phyloP scores from a whole-genome alignment of 1,284 basidiomycete genomes.

The Rhizopogon parksii region DNA sequence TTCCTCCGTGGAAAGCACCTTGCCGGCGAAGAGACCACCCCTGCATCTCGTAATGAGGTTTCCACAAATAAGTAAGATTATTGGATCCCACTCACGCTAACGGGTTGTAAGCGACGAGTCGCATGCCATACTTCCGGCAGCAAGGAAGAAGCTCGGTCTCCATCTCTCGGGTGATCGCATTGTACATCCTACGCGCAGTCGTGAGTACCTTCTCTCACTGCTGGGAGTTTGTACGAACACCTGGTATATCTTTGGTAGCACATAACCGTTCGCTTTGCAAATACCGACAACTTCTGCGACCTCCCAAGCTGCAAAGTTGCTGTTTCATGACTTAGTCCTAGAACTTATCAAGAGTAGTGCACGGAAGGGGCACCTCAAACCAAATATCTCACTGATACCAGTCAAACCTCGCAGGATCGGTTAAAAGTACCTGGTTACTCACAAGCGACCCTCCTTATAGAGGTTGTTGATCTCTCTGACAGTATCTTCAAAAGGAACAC shows the following conservation, averaged over 20 bases:
- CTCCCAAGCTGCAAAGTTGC: conserved; percentile 25
- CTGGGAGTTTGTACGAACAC: conserved; percentile 20
- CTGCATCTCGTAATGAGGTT: conserved; percentile 15
- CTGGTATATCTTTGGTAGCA: conserved; percentile 50
- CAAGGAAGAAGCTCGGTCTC: conserved; percentile 53
- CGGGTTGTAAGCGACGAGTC: conserved; percentile 40
- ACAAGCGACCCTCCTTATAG: conserved; percentile 33
- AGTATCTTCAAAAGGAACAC: conserved; percentile 43
- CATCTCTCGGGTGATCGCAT: conserved; percentile 45
- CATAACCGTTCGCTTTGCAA: conserved; percentile 43
- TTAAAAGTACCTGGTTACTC: conserved; percentile 4
- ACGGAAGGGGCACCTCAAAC: conserved; percentile 10
- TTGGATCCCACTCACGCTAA: conserved; percentile 22
- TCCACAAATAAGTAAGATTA: background rate
- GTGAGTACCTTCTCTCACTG: background rate
- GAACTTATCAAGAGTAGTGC: background rate
- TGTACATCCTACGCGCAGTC: conserved; percentile 36
- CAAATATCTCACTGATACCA: conserved; percentile 22
- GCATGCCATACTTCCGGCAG: conserved; percentile 46
- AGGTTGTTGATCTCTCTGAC: conserved; percentile 41
- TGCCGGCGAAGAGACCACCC: conserved; percentile 42
- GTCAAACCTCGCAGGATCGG: background rate
- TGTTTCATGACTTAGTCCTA: background rate
- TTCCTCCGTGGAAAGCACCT: conserved; percentile 29
- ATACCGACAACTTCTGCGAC: conserved; percentile 49